Base-by-base conservation (phyloP, 2,329 filamentous ascomycete genomes). In the Alternaria burnsii region DNA sequence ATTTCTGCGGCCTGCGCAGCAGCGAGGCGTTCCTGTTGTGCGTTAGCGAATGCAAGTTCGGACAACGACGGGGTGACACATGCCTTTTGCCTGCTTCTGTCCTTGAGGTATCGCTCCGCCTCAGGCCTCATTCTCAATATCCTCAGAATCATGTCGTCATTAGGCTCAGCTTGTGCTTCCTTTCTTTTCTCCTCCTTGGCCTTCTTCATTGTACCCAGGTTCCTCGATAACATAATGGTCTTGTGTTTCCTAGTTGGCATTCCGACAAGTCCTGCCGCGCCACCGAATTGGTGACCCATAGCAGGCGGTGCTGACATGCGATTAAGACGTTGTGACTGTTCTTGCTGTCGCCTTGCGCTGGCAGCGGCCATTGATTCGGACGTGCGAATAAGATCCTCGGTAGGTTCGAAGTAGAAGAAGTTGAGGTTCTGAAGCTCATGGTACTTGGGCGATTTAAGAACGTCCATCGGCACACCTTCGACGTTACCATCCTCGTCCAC, bases 401-500 rank as follows among this genome's bases (percentile, higher is more conserved):
- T 97, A 32, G 91, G 87, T 73, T 98, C 94, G 75, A 95, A 96
- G 83, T 99, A 99, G 84, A 98, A 99, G 85, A 98, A 99, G 82
- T 97, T 97, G 65, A 99, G 87, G 63, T 93, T 94, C 67, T 95
- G 92, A 55, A 99, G 88, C 79, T 99, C 95, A 82, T 97, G 94
- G 84, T 97, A 99, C 85, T 99, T 99, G 75, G 94, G 92, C 68
- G 93, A 97, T 80, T 97, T 97, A 75, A 99, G 86, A 32, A 97
- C 89, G 77, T 97, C 94, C 44, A 92, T 87, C 0, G 94, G 91
- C 3, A 99, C 93, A 66, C 95, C 95, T 61, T 95, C 87, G 24
- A 91, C 91, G 78, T 94, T 91, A 56, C 94, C 88, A 74, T 91
- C 87, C 71, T 97, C 93, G 71, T 97, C 94, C 64, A 90, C 88